Evolutionary conservation across 106 monocot genomes (phyloP), one percentile per base, ranked within the genome.

Genomic region (Allium sativum): DNA sequence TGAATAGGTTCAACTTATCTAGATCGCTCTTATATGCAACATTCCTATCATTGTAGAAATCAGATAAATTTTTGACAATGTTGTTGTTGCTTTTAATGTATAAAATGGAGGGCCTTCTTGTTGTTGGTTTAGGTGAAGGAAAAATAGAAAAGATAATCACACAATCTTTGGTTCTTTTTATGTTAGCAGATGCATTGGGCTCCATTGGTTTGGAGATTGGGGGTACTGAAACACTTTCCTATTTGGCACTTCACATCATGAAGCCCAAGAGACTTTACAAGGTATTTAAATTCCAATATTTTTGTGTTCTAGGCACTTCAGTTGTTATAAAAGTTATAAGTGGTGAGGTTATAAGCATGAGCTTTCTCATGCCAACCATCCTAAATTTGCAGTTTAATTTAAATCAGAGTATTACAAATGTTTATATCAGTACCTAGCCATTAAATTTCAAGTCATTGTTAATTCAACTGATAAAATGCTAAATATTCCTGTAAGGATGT

Each of bases 101-200:
- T 31, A 81, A 90, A 72, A 84, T 95, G 90, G 90, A 90, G 77
- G 90, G 81, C 55, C 84, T 95, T 40, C 95, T 86, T 40, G 90
- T 95, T 5, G 90, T 95, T 62, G 90, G 90, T 67, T 55, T 95
- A 15, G 90, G 84, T 18, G 87, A 84, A 71, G 87, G 79, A 14
- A 84, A 84, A 68, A 87, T 95, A 53, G 86, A 84, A 52, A 95
- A 95, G 66, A 81, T 95, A 55, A 79, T 90, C 46, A 95, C 90
- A 40, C 90, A 95, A 51, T 87, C 95, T 62, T 74, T 84, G 21
- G 95, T 86, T 6, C 79, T 90, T 64, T 86, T 90, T 67, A 95
- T 90, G 86, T 76, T 95, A 12, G 95, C 87, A 87, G 90, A 72
- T 95, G 95, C 76, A 87, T 77, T 73, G 95, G 87, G 13, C 84